Evolutionary conservation across 306 rosid species (phyloP), one percentile per base, ranked within the genome.

Genomic region (Trifolium fragiferum): DNA sequence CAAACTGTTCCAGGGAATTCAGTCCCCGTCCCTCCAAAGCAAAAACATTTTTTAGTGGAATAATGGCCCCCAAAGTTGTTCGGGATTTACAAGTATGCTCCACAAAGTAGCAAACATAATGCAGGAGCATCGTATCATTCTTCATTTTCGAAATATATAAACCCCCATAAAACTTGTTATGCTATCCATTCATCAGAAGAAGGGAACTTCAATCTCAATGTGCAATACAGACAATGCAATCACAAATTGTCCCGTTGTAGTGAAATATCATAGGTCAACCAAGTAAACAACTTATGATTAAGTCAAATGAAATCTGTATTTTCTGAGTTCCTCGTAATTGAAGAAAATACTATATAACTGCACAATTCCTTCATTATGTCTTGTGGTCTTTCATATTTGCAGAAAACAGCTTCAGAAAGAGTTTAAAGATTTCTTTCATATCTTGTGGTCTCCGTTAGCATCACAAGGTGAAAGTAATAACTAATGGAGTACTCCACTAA

Each of bases 1-100:
- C 75, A 82, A 81, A 82, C 75, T 60, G 80, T 82, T 78, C 76
- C 87, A 58, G 61, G 40, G n/a, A 78, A 72, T 78, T 73, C 77
- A 78, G 71, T 70, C 57, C 81, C 85, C 83, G 66, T 44, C 74
- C 85, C 81, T 81, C 83, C 85, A 80, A 75, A 74, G 78, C 76
- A 75, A 78, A 72, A 86, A 57, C 61, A 23, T 66, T 81, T 80
- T 85, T 57, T 70, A 82, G 82, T 59, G 62, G 82, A 75, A 78
- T 75, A 84, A 73, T 80, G 78, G 74, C 80, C 80, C 88, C 81
- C 77, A 78, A 74, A 78, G 80, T 80, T 78, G 85, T 87, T 78
- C 80, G 74, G 80, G 73, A 64, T 78, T 44, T 78, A 85, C 55
- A 80, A 81, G 81, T 80, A 86, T 78, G 77, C 87, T 78, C 82